Conservation (phyloP, 257 asterid species). For the Fraxinus anomala region DNA sequence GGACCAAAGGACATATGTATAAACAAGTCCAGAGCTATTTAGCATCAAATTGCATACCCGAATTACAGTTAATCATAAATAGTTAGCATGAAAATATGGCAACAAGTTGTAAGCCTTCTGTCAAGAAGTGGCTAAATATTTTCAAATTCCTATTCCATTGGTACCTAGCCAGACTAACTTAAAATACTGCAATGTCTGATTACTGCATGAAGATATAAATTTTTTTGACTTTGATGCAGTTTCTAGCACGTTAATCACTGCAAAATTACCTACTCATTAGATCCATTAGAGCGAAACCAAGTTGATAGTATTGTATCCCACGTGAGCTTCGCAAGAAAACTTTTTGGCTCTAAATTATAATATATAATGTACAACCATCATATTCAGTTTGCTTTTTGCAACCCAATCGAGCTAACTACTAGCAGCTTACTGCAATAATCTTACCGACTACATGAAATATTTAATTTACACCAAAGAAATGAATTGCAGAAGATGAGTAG, state of each 20-base stretch:
- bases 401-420: slow-evolving; percentile 13
- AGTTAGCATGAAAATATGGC: not conserved
- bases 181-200: not conserved
- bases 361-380: not conserved
- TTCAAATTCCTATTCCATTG: not conserved
- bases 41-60: not conserved
- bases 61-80: slow-evolving; percentile 1
- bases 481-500: not conserved
- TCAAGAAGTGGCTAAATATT: not conserved
- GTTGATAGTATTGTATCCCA: not conserved
- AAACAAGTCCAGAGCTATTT: not conserved
- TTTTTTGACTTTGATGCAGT: not conserved
- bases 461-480: not conserved
- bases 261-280: not conserved
- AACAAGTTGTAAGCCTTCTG: not conserved
- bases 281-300: not conserved
- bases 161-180: not conserved
- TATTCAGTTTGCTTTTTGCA: not conserved
- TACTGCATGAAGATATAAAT: not conserved
- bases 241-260: not conserved
- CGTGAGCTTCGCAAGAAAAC: not conserved
- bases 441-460: not conserved
- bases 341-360: not conserved
- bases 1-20: not conserved
- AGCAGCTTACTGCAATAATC: not conserved